These are phyloP conservation scores for Boeremia lycopersici DNA, from an alignment of 2,329 filamentous ascomycete genomes.

Conservation along the genomic window DNA sequence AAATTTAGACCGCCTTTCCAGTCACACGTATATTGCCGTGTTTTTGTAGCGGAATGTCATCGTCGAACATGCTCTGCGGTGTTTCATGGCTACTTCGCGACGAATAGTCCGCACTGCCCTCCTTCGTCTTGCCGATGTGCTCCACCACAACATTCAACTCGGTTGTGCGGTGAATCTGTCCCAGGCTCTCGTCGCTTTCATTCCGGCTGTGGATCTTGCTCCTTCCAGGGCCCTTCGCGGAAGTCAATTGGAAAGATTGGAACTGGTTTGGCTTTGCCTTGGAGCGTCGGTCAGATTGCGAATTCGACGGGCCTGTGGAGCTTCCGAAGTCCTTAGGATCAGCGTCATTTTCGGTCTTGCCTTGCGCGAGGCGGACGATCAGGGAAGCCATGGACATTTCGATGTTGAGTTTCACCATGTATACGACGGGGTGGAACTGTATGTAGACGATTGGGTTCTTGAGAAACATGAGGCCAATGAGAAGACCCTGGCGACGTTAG, in stretches of 20 bases:
- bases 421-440: slow-evolving; percentile 51
- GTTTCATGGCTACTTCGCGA: slow-evolving; percentile 30
- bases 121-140: slow-evolving; percentile 12
- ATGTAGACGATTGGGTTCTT: slow-evolving; percentile 47
- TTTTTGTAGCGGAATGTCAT: slow-evolving; percentile 36
- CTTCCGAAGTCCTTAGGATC: slow-evolving; percentile 24
- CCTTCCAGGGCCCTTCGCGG: slow-evolving; percentile 9
- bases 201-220: slow-evolving; percentile 23
- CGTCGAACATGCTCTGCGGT: slow-evolving; percentile 31
- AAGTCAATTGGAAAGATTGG: slow-evolving; percentile 27
- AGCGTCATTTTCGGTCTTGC: slow-evolving; percentile 38
- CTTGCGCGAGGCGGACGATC: slow-evolving; percentile 46
- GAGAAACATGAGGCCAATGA: slow-evolving; percentile 50
- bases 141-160: slow-evolving; percentile 33
- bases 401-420: slow-evolving; percentile 54
- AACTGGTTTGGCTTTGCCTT: slow-evolving; percentile 16
- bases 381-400: slow-evolving; percentile 54
- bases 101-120: slow-evolving; percentile 17
- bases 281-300: slow-evolving; percentile 19
- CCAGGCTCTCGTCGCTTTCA: slow-evolving; percentile 31
- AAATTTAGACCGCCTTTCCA: slow-evolving; percentile 5
- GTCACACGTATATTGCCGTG: slow-evolving; percentile 10
- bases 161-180: slow-evolving; percentile 35
- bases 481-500: slow-evolving; percentile 30
- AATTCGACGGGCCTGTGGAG: slow-evolving; percentile 27